Evolutionary conservation across 768 basidiomycete species (phyloP).

Genomic region (Suillus placidus): DNA sequence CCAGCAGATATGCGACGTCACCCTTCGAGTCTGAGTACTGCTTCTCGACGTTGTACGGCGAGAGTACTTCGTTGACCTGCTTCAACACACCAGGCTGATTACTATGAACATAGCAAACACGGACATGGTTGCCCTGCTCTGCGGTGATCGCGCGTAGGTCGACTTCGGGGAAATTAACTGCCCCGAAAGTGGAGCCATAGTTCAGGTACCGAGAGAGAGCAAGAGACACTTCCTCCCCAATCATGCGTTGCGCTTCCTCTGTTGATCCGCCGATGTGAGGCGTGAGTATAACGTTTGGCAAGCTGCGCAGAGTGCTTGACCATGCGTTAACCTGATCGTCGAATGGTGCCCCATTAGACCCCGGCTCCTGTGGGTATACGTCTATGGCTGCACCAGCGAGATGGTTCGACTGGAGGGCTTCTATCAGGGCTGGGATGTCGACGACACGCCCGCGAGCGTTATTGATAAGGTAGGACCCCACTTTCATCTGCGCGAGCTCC

Average conservation of each 20-base stretch:
- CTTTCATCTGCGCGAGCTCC: conserved; percentile 90
- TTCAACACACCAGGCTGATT: conserved; percentile 96
- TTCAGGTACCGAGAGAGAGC: conserved; percentile 88
- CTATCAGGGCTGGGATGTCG: conserved; percentile 89
- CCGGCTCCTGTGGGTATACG: conserved; percentile 94
- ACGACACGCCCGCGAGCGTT: conserved; percentile 96
- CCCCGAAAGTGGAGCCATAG: conserved; percentile 87
- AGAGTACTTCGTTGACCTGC: conserved; percentile 91
- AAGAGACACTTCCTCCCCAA: conserved; percentile 91
- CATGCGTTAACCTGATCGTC: conserved; percentile 88
- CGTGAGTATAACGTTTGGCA: conserved; percentile 94
- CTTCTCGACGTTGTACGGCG: conserved; percentile 98
- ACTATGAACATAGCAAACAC: conserved; percentile 93
- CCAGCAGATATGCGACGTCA: conserved; percentile 93
- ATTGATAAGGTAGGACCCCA: conserved; percentile 94
- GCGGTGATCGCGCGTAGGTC: conserved; percentile 90
- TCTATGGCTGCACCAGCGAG: conserved; percentile 89
- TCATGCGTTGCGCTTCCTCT: conserved; percentile 97
- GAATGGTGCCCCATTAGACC: conserved; percentile 87
- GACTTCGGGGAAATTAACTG: conserved; percentile 99
- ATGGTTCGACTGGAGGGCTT: conserved; percentile 80
- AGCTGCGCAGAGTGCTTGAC: conserved; percentile 69
- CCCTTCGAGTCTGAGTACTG: conserved; percentile 98
- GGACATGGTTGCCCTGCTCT: conserved; percentile 78
- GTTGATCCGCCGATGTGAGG: conserved; percentile 99